Evolutionary conservation across 306 rosid species (phyloP), one percentile per base, ranked within the genome.

Genomic region (Potentilla sterilis): DNA sequence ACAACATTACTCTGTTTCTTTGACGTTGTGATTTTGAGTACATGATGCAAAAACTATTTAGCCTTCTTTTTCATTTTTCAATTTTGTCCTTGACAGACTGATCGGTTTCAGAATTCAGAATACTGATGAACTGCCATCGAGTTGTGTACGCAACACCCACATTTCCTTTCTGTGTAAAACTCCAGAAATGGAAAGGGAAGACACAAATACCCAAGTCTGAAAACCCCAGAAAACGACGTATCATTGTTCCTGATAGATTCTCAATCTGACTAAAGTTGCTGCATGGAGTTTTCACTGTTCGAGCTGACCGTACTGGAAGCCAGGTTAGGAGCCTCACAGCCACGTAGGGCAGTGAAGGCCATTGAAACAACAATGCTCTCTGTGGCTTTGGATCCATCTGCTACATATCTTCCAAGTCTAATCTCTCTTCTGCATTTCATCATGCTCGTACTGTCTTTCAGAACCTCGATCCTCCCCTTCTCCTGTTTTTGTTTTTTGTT

Each of bases 201-300:
- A 65, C 69, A 4, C 69, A 19, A 3, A 37, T 65, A 65, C 69
- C 47, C 69, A 65, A 62, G n/a, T 14, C 67, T 62, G 42, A 61
- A 15, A 62, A 24, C 42, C 42, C 24, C 46, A 38, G 46, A 38
- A 63, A 64, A 9, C 15, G 47, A 37, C 47, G 24, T 37, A 28
- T 7, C 28, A 8, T 62, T 64, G 69, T 15, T 64, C 46, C 43
- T 35, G 46, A 37, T 21, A 64, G 69, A 64, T 37, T 64, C 69
- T 28, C 47, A 37, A 9, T 38, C 42, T 34, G 67, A 62, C 22
- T 22, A 2, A 15, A 32, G 43, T 34, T 34, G 67, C 43, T 15
- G 43, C 38, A 15, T 2, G 43, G 0, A 62, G 67, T 7, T 34
- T 14, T 62, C 67, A 65, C 69, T 64, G 69, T 64, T 64, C 18